A percentile compares a stretch with the other conserved stretches of the same genome.
Conservation (phyloP, 352 stramenopile species). For the Pythium chondricola region DNA sequence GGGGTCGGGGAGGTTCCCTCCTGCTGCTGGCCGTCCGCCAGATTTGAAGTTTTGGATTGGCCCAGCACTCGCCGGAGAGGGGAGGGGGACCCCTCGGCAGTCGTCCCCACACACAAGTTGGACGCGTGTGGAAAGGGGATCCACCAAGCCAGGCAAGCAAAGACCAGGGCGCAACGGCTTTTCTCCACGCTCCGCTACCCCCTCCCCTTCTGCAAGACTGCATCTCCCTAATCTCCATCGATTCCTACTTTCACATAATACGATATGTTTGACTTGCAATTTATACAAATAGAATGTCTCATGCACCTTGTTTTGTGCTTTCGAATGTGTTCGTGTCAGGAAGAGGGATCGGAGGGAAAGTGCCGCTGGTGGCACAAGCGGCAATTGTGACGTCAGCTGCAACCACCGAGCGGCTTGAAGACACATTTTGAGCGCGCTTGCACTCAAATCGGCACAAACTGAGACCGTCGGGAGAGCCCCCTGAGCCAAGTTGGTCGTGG, state of each 20-base stretch:
- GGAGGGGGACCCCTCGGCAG: slow-evolving; percentile 9
- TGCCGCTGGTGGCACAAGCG: slow-evolving; percentile 4
- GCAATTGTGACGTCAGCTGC: slow-evolving; percentile 6
- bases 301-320: slow-evolving; percentile 11
- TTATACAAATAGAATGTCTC: slow-evolving; percentile 1
- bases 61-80: slow-evolving; percentile 1
- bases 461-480: no score
- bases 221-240: no score
- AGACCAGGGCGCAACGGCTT: background rate
- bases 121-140: slow-evolving; percentile 11
- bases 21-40: slow-evolving; percentile 8
- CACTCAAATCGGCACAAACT: no score
- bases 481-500: no score
- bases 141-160: background rate
- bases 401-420: slow-evolving; percentile 11
- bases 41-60: slow-evolving; percentile 28
- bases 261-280: no score
- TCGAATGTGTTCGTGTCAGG: background rate
- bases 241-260: no score
- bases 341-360: no score
- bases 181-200: slow-evolving; percentile 6
- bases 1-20: slow-evolving; percentile 17
- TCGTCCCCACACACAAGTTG: slow-evolving; percentile 2
- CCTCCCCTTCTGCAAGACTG: slow-evolving; percentile 12
- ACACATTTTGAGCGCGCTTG: no score